phyloP scores from a whole-genome alignment of 495 filamentous ascomycete species.

The Penicillium egyptiacum region DNA sequence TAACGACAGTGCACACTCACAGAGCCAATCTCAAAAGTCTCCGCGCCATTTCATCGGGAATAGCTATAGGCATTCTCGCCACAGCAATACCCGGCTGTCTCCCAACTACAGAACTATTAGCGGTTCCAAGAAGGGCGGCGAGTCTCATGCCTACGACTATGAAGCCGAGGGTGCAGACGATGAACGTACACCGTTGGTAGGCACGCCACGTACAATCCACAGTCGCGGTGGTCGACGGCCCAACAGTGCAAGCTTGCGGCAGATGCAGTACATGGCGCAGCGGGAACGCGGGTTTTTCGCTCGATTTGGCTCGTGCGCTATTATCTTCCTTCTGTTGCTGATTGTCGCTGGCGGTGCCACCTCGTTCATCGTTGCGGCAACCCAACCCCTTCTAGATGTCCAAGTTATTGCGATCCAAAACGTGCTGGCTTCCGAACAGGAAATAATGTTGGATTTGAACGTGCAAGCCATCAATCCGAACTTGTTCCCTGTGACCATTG shows the following conservation, averaged over 20 bases:
- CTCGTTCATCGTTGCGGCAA: constrained; percentile 85
- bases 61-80: constrained; percentile 37
- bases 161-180: constrained; percentile 83
- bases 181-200: constrained; percentile 82
- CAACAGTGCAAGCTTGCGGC: constrained; percentile 61
- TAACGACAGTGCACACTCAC: constrained; percentile 61
- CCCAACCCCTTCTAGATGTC: constrained; percentile 80
- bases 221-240: constrained; percentile 60
- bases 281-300: constrained; percentile 63
- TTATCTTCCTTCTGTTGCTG: constrained; percentile 70
- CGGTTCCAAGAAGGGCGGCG: constrained; percentile 52
- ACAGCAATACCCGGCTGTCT: constrained; percentile 33
- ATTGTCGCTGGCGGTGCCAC: constrained; percentile 76
- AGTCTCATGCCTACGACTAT: constrained; percentile 63
- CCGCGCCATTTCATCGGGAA: constrained; percentile 56
- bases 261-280: constrained; percentile 73
- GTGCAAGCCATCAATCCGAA: constrained; percentile 90
- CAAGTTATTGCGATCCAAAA: constrained; percentile 75
- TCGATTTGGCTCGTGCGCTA: constrained; percentile 75
- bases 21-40: constrained; percentile 52
- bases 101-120: constrained; percentile 44
- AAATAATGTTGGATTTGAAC: constrained; percentile 92
- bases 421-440: constrained; percentile 89
- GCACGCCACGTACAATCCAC: constrained; percentile 60
- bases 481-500: constrained; percentile 77